Base-by-base conservation (phyloP, 371 early-diverging fungal species). In the Coelomomyces lativittatus region DNA sequence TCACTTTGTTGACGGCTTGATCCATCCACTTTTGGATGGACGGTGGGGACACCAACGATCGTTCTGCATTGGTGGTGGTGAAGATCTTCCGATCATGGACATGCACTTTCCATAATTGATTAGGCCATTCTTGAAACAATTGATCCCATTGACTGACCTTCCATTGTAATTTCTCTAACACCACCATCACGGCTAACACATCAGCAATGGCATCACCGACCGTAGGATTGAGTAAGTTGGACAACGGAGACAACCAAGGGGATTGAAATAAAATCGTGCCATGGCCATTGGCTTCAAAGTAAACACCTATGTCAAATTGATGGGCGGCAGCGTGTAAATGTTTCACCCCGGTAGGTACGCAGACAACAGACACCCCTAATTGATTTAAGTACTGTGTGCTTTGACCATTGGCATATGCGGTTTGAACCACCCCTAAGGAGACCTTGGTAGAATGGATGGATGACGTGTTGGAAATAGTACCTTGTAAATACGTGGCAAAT, bases 271-370 rank as follows among this genome's bases (percentile, higher is more conserved):
- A 77, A 28, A 97, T 86, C 19, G 98, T 96, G 40, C 99, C 99
- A 62, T 99, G 99, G 44, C 99, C 99, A 54, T 98, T 98, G 31
- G 97, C 97, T 64, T 99, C 99, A 82, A 98, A 98, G 74, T 97
- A 99, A 34, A 97, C 91, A 56, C 99, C 97, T 51, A 98, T 81
- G 63, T 91, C 93, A 64, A 85, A 98, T 52, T 86, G 81, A 57
- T 85, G 80, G 33, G 98, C 98, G 59, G 89, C 91, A 60, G 89
- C 92, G 54, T 97, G 95, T 60, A 98, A 78, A 67, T 99, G 90
- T 78, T 99, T 99, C 50, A 99, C 98, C 53, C 99, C 99, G 23
- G 98, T 98, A 31, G 84, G 74, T 2, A 89, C 91, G 58, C 85
- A 91, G 12, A 85, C 83, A 14, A 91, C 90, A 27, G 92, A 93